phyloP scores from a whole-genome alignment of 2,329 filamentous ascomycete species.

The Hymenoscyphus fraxineus region DNA sequence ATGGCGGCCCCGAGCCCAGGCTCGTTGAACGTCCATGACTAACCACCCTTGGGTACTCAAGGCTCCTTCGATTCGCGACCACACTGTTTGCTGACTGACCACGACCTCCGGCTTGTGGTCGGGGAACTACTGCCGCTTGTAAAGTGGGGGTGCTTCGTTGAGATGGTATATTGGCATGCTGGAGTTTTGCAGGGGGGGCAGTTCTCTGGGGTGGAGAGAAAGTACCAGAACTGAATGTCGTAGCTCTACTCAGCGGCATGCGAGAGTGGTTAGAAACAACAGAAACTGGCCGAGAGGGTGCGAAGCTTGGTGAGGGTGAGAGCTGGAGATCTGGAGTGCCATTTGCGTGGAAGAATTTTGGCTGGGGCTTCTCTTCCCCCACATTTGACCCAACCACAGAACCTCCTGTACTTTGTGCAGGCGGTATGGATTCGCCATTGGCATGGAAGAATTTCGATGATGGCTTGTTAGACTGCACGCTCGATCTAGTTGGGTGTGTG shows the following conservation, averaged over 20 bases:
- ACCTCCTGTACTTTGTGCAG: slow-evolving; percentile 19
- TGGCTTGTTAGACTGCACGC: slow-evolving; percentile 20
- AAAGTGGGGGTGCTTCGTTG: slow-evolving; percentile 22
- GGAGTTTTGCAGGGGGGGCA: slow-evolving; percentile 48
- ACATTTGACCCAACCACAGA: slow-evolving; percentile 32
- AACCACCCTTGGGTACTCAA: slow-evolving; percentile 19
- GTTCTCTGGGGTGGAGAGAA: slow-evolving; percentile 41
- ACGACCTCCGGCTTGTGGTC: slow-evolving; percentile 22
- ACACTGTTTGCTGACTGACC: slow-evolving; percentile 27
- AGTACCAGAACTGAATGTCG: slow-evolving; percentile 30
- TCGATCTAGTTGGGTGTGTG: slow-evolving; percentile 22
- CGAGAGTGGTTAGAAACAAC: slow-evolving; percentile 45
- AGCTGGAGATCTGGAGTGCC: slow-evolving; percentile 51
- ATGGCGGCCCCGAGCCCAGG: slow-evolving; percentile 24
- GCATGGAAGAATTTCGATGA: slow-evolving; percentile 49
- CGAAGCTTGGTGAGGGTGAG: slow-evolving; percentile 35
- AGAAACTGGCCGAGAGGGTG: slow-evolving; percentile 43
- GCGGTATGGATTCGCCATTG: slow-evolving; percentile 42
- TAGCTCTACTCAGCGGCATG: slow-evolving; percentile 40
- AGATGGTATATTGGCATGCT: slow-evolving; percentile 26
- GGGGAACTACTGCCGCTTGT: slow-evolving; percentile 24
- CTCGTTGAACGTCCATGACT: slow-evolving; percentile 31
- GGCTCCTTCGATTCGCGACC: slow-evolving; percentile 22
- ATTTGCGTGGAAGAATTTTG: slow-evolving; percentile 76
- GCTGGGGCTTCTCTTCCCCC: slow-evolving; percentile 35